Percentiles rank a stretch among this genome's conserved stretches.
phyloP scores from a whole-genome alignment of 306 rosid species.

The Dalbergia cultrata region DNA sequence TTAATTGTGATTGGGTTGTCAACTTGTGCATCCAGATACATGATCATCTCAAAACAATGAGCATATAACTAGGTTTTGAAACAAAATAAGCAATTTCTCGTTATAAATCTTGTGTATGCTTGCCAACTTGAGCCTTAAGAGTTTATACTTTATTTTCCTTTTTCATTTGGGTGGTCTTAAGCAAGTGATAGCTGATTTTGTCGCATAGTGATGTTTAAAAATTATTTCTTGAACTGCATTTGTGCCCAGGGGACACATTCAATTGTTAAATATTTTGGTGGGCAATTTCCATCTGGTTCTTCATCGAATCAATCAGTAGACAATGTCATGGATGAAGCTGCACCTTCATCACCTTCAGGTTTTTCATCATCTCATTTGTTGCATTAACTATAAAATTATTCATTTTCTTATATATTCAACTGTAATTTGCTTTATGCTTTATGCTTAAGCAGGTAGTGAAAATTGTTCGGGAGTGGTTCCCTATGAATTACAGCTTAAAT shows the following conservation, averaged over 20 bases:
- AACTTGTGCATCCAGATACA: constrained; percentile 38
- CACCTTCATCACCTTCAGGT: constrained; percentile 74
- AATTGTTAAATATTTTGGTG: constrained; percentile 80
- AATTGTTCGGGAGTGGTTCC: constrained; percentile 57
- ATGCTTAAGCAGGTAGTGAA: constrained; percentile 60
- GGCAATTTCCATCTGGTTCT: constrained; percentile 53
- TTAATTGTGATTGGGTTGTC: constrained; percentile 33
- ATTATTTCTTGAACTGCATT: constrained; percentile 39
- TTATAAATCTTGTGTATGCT: constrained; percentile 33
- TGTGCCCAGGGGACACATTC: constrained; percentile 78
- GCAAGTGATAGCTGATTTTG: constrained; percentile 28
- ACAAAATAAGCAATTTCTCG: constrained; percentile 30
- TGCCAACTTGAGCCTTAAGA: constrained; percentile 21
- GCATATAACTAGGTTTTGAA: constrained; percentile 28
- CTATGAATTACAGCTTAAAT: constrained; percentile 50
- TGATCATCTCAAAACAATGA: constrained; percentile 30
- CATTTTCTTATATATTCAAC: constrained; percentile 16
- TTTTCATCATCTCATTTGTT: constrained; percentile 33
- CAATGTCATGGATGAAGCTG: constrained; percentile 59
- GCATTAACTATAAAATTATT: constrained; percentile 28
- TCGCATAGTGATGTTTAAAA: constrained; percentile 23
- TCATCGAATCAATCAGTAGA: constrained; percentile 56
- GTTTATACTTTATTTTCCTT: background rate
- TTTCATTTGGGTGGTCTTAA: constrained; percentile 23
- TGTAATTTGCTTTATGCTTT: constrained; percentile 44